Conservation (phyloP, 2,329 filamentous ascomycete species). For the Sporothrix variecibatus region DNA sequence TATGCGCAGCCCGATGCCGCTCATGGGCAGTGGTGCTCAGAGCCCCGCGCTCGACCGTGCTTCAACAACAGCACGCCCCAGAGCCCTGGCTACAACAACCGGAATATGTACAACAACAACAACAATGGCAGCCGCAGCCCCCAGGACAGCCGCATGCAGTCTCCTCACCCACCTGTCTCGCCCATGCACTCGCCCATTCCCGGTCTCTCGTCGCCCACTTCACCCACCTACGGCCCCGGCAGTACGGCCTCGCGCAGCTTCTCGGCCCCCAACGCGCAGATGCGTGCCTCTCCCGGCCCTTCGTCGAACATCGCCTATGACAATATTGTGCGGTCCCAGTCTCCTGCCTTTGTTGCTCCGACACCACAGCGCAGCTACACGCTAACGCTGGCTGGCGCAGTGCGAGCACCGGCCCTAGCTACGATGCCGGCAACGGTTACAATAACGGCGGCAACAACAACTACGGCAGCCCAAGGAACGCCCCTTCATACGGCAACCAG, state of each 20-base stretch:
- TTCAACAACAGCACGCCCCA: constrained; percentile 29
- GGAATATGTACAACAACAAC: neutral
- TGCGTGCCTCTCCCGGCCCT: constrained; percentile 19
- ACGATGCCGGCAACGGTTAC: neutral
- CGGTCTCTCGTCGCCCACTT: constrained; percentile 17
- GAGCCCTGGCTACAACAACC: constrained; percentile 16
- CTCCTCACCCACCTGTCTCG: neutral
- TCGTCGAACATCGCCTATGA: neutral
- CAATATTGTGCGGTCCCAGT: constrained; percentile 22
- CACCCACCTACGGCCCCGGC: neutral
- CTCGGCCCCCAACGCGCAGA: constrained; percentile 24
- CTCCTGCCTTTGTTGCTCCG: constrained; percentile 15
- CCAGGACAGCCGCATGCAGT: neutral
- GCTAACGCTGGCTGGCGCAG: constrained; percentile 3
- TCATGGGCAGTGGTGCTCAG: constrained; percentile 32
- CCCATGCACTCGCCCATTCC: constrained; percentile 12
- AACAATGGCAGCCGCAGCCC: constrained; percentile 7
- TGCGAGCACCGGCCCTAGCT: neutral
- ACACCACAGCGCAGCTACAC: constrained; percentile 30
- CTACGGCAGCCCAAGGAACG: constrained; percentile 2
- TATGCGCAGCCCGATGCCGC: constrained; percentile 31
- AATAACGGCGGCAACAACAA: neutral
- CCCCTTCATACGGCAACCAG: constrained; percentile 11
- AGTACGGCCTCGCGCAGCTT: constrained; percentile 35
- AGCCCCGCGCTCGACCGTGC: neutral